Percentiles rank a stretch among this genome's conserved stretches.
phyloP scores from a whole-genome alignment of 345 rosid species.

The Pseudoturritis turrita region DNA sequence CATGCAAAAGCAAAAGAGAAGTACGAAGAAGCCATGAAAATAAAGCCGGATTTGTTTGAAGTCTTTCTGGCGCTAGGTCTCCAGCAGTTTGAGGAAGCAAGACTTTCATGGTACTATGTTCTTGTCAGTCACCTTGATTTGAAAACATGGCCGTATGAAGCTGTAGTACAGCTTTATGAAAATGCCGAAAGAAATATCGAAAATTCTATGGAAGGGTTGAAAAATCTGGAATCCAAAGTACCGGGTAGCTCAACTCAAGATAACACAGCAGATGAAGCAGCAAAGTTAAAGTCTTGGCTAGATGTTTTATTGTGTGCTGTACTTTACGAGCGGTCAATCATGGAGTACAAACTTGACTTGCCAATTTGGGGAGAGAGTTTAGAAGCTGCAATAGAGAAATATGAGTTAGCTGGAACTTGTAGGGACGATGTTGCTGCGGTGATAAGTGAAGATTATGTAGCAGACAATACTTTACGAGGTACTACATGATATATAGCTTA shows the following conservation, averaged over 20 bases:
- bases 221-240: constrained; percentile 38
- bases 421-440: constrained; percentile 50
- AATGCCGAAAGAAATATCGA: constrained; percentile 72
- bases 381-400: constrained; percentile 76
- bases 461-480: constrained; percentile 57
- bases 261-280: constrained; percentile 45
- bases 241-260: constrained; percentile 42
- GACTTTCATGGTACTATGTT: constrained; percentile 79
- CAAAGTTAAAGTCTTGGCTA: constrained; percentile 59
- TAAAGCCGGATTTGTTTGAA: constrained; percentile 80
- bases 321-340: constrained; percentile 77
- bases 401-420: constrained; percentile 71
- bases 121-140: constrained; percentile 51
- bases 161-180: constrained; percentile 58
- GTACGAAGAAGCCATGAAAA: constrained; percentile 71
- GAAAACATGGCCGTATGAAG: constrained; percentile 58
- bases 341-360: constrained; percentile 74
- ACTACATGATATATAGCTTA: constrained; percentile 10
- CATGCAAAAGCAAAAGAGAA: constrained; percentile 50
- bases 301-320: constrained; percentile 75
- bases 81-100: constrained; percentile 88
- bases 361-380: constrained; percentile 70
- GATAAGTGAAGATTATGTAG: constrained; percentile 61
- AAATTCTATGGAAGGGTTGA: constrained; percentile 66
- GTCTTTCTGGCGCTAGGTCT: constrained; percentile 64